Conservation (phyloP, 192 early-diverging fungal species). For the Backusella macrospora region DNA sequence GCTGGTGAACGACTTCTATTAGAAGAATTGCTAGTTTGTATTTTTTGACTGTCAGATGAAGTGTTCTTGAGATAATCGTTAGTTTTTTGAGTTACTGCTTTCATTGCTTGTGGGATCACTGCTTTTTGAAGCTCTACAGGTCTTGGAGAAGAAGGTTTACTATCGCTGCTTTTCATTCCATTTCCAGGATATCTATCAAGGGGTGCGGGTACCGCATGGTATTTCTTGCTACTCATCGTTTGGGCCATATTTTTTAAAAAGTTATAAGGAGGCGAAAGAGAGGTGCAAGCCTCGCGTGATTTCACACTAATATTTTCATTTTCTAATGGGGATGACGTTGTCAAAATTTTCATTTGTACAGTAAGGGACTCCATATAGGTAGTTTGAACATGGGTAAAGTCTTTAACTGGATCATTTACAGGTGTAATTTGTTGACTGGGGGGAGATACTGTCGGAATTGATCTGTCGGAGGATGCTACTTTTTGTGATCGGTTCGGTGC, state of each 20-base stretch:
- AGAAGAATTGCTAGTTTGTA: not conserved
- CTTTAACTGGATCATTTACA: constrained; percentile 18
- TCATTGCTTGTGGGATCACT: constrained; percentile 33
- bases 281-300: not conserved
- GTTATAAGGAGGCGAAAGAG: not conserved
- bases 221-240: not conserved
- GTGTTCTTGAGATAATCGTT: constrained; percentile 18
- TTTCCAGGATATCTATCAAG: not conserved
- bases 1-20: not conserved
- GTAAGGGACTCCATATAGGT: constrained; percentile 32
- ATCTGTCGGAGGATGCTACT: constrained; percentile 7
- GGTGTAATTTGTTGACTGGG: constrained; percentile 2
- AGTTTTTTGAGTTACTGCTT: constrained; percentile 31
- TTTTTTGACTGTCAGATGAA: constrained; percentile 8
- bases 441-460: constrained; percentile 7
- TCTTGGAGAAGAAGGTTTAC: constrained; percentile 25
- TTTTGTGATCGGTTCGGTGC: constrained; percentile 16
- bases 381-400: constrained; percentile 18
- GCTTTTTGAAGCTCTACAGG: constrained; percentile 31
- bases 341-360: not conserved
- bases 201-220: not conserved
- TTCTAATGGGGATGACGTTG: not conserved
- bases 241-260: not conserved
- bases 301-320: not conserved
- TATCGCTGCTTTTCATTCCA: constrained; percentile 9